Base-by-base conservation (phyloP, 352 stramenopile species). In the Globisporangium cederbergense region DNA sequence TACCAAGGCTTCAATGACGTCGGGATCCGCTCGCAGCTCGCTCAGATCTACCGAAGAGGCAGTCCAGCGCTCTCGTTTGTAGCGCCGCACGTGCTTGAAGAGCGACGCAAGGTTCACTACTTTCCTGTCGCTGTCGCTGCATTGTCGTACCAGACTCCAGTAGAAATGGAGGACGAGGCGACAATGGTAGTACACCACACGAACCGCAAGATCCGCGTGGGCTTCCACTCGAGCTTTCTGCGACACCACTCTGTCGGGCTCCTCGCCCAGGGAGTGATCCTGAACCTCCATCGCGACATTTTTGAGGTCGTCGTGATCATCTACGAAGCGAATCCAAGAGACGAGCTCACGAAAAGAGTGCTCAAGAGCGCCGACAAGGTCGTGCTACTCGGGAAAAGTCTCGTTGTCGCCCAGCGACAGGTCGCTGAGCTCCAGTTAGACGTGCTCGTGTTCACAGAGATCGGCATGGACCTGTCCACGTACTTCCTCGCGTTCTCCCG, bases 371-470 rank as follows among this genome's bases (percentile, higher is more conserved):
- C 59, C 6, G 60, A 60, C 13, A 54, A 49, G n/a, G 51, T 69
- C 30, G 42, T 66, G 5, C 20, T 73, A 1, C 56, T 80, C 16
- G 14, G 57, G 1, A 38, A n/a, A 7, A 71, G 73, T 14, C 49
- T 88, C 2, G 11, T 42, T 13, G 43, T 47, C 0, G 74, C 76
- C 0, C 78, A 78, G 36, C 57, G 52, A 0, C 58, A 62, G 11
- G 50, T 92, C 32, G 71, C 72, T 0, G 67, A 58, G 43, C 61
- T 83, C 4, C 34, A 77, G 36, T 64, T 92, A 5, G 83, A 92
- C 59, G 61, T 92, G 3, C 50, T 92, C 2, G 71, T 92, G 9
- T 90, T 87, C 65, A 77, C 73, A 3, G 83, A 92, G 70, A 71
- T 83, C 62, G 79, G 81, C 20, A 89, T 89, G 79, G 58, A 90